Base-by-base conservation (phyloP, 2,329 filamentous ascomycete species). In the Stromatinia cepivora region DNA sequence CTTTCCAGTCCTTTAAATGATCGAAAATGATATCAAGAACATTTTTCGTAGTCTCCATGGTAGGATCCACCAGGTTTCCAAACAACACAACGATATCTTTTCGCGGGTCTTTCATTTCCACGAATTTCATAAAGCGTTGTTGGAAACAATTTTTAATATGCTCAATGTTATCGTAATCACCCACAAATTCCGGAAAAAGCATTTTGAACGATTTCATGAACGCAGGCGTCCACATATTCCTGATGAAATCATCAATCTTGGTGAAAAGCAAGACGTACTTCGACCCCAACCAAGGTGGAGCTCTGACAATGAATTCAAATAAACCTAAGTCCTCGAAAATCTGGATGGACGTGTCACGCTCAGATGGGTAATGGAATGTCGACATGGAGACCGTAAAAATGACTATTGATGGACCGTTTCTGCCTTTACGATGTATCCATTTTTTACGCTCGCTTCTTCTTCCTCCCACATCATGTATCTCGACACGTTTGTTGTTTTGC, bases 241-340 rank as follows among this genome's bases (percentile, higher is more conserved):
- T 20, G 65, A 71, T 67, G 22, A 63, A 36, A 34, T 46, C 42
- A 31, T 50, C 59, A 48, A 63, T n/a, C 59, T 63, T 63, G 25
- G 59, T 63, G 17, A 63, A 63, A 8, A 63, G n/a, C 13, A 63
- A 34, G 13, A 63, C 28, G 25, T 20, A 63, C n/a, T 63, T 46
- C 6, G 59, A 17, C 9, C 25, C 25, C 17, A 17, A 10, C 42
- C 39, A 50, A 25, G 10, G 1, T 46, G 4, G 1, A 54, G 5
- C 22, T 4, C 3, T 54, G 8, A 54, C 46, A 20, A 54, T 2
- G 0, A 5, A 54, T n/a, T 20, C 15, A 28, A 65, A 65, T 42
- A 65, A 25, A 2, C 1, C 5, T 7, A 67, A 20, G 48, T 67
- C 53, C 17, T 52, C 0, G 22, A 48, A n/a, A 4, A 34, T 13